phyloP scores from a whole-genome alignment of 2,329 filamentous ascomycete species.

The Bipolaris victoriae region DNA sequence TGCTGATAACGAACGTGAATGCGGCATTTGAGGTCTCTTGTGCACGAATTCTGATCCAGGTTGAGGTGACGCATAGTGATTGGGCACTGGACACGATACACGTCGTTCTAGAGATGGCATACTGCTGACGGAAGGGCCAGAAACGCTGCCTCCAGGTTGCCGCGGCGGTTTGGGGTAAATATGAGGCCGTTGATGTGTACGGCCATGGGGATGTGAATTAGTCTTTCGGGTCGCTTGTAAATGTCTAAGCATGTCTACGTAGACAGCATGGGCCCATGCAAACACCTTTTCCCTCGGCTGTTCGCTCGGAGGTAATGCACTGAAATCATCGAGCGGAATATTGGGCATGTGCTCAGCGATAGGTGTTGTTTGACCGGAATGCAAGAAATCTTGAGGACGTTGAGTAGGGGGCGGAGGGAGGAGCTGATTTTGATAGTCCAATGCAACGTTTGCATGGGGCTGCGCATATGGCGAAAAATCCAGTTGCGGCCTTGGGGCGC shows the following conservation, averaged over 20 bases:
- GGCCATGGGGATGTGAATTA: conserved; percentile 49
- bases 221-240: conserved; percentile 54
- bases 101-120: conserved; percentile 47
- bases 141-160: conserved; percentile 60
- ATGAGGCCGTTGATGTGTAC: conserved; percentile 58
- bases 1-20: conserved; percentile 40
- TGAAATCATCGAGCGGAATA: conserved; percentile 46
- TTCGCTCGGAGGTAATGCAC: conserved; percentile 51
- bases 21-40: conserved; percentile 30
- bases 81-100: conserved; percentile 34
- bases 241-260: conserved; percentile 56
- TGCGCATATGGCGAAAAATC: conserved; percentile 39
- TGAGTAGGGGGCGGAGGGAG: conserved; percentile 30
- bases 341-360: conserved; percentile 29
- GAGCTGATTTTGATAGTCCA: conserved; percentile 38
- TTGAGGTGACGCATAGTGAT: conserved; percentile 26
- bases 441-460: conserved; percentile 28
- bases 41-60: conserved; percentile 27
- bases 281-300: conserved; percentile 54
- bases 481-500: conserved; percentile 25
- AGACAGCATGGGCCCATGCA: conserved; percentile 55
- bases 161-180: conserved; percentile 68
- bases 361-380: conserved; percentile 42
- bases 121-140: conserved; percentile 34
- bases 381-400: conserved; percentile 33